Conservation (phyloP, 805 yeast genomes). For the Pichia ethanolica region DNA sequence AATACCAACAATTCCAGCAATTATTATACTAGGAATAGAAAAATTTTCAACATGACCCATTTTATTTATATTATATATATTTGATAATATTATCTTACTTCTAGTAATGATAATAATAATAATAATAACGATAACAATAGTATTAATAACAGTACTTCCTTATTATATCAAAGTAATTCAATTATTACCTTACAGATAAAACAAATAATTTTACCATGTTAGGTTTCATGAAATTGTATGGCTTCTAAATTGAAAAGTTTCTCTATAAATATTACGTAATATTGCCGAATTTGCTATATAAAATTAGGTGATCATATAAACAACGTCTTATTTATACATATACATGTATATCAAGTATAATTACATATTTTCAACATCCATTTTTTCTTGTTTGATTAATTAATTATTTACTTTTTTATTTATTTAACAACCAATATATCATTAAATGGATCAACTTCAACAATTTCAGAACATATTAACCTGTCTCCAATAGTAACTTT, state of each 20-base stretch:
- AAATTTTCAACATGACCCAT: neutral
- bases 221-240: too few species aligned
- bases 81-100: neutral
- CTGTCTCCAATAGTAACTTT: constrained; percentile 35
- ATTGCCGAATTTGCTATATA: too few species aligned
- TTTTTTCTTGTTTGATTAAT: too few species aligned
- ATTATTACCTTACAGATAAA: too few species aligned
- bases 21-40: neutral
- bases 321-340: neutral
- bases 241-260: too few species aligned
- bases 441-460: constrained; percentile 32
- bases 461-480: constrained; percentile 37
- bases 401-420: neutral
- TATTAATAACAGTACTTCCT: too few species aligned
- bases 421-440: constrained; percentile 7
- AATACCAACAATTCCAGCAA: neutral
- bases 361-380: too few species aligned
- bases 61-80: neutral
- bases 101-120: too few species aligned
- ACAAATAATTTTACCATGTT: neutral
- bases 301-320: neutral
- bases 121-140: too few species aligned
- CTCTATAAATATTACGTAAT: too few species aligned
- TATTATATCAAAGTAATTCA: too few species aligned
- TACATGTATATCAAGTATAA: too few species aligned